Conservation (phyloP, 192 early-diverging fungal species). For the Gonapodya sp. region DNA sequence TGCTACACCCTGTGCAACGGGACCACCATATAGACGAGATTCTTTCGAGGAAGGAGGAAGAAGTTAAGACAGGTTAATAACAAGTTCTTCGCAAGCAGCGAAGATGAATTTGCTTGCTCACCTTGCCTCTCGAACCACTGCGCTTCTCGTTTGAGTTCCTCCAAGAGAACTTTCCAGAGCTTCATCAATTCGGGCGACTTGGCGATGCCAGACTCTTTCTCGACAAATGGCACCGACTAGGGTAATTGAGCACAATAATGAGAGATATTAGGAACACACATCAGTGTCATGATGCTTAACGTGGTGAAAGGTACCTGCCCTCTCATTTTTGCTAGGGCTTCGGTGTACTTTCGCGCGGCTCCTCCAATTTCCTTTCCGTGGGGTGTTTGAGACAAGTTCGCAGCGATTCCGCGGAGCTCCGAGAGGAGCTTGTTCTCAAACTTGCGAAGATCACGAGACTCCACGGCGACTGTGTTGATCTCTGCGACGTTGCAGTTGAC, state of each 20-base stretch:
- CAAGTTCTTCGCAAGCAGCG: too few relatives aligned
- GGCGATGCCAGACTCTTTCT: not conserved
- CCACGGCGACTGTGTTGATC: not conserved
- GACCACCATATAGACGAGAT: not conserved
- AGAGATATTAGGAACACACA: too few relatives aligned
- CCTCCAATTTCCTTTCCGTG: slow-evolving; percentile 3
- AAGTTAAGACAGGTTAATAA: not conserved
- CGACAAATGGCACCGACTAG: not conserved
- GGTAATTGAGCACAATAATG: too few relatives aligned
- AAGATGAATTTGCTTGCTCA: too few relatives aligned
- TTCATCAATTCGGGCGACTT: not conserved
- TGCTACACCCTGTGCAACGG: not conserved
- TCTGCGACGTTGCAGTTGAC: not conserved
- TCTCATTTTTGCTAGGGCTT: not conserved
- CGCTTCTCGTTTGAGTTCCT: not conserved
- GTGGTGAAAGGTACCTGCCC: not conserved
- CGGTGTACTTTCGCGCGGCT: not conserved
- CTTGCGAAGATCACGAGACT: not conserved
- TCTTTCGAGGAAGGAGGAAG: not conserved
- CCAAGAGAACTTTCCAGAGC: not conserved
- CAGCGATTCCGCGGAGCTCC: not conserved
- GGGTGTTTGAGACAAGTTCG: not conserved
- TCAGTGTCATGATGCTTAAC: too few relatives aligned
- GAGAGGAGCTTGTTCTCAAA: not conserved
- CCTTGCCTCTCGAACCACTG: not conserved